Evolutionary conservation across 1,284 basidiomycete genomes (phyloP), one percentile per base, ranked within the genome.

Genomic region (Ustilago hordei): DNA sequence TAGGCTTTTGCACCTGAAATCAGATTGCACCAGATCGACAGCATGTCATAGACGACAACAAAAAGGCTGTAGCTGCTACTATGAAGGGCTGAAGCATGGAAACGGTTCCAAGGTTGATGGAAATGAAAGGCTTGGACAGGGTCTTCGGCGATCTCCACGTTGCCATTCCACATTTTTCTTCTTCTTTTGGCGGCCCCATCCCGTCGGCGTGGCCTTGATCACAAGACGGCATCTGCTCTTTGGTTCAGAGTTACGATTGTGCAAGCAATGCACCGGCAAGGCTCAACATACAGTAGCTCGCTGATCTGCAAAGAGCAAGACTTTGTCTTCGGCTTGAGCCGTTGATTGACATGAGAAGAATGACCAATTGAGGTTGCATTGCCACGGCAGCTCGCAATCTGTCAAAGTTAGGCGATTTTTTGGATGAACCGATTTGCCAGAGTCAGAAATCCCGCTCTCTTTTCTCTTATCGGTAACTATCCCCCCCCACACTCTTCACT

Each of bases 141-240:
- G 60, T 65, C 47, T 60, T 72, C 69, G 69, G 69, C 69, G 60
- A 72, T 66, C 69, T 72, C 64, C 69, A 53, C 55, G 59, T 31
- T 50, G 19, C 8, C 31, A 9, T 48, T 19, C 9, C 36, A 19
- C 15, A 28, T 28, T 28, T 53, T 61, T 31, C 28, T 41, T 6
- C 19, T 23, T 53, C 48, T 48, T 36, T 38, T 47, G 50, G 50
- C 50, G 28, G 50, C 54, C 50, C 59, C 19, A 43, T 17, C 9
- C 39, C 39, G n/a, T 17, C 58, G 58, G 48, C 48, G 36, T 50
- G 45, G 38, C 19, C n/a, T 1, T 8, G 23, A 32, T 9, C 15
- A n/a, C 48, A 47, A 31, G 8, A 45, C 56, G 41, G 56, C 56
- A 47, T 43, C 38, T 58, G 56, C 56, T 58, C 41, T 7, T 31